Percentiles rank a stretch among this genome's conserved stretches.
phyloP scores from a whole-genome alignment of 2,329 filamentous ascomycete genomes.

The Colletotrichum graminicola region DNA sequence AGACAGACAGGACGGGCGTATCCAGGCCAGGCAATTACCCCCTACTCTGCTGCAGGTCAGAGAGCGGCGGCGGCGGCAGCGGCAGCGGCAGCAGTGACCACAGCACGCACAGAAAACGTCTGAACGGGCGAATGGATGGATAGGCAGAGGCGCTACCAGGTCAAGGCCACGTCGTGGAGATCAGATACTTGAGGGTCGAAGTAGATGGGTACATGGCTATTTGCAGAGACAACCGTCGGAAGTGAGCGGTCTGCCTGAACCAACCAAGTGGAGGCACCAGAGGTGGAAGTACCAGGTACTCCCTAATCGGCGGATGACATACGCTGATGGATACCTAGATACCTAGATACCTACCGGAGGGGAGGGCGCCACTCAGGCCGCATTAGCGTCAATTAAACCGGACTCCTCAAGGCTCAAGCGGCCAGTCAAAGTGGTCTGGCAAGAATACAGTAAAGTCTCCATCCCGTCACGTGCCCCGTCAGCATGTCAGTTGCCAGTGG shows the following conservation, averaged over 20 bases:
- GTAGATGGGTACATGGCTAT: conserved; percentile 28
- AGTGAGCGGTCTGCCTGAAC: conserved; percentile 18
- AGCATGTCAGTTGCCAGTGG: conserved; percentile 4
- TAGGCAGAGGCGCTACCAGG: conserved; percentile 38
- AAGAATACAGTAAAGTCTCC: conserved; percentile 3
- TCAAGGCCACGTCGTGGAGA: conserved; percentile 37
- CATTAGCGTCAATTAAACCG: conserved; percentile 42
- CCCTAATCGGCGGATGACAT: neutral
- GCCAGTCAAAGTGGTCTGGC: conserved; percentile 33
- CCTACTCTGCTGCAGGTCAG: conserved; percentile 26
- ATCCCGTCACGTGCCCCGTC: conserved; percentile 31
- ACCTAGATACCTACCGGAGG: neutral
- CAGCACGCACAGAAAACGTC: conserved; percentile 3
- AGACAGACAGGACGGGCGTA: conserved; percentile 3
- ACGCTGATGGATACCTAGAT: conserved; percentile 1
- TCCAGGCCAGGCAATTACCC: conserved; percentile 22
- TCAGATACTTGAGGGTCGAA: conserved; percentile 28
- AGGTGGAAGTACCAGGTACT: conserved; percentile 25
- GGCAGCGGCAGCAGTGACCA: conserved; percentile 13
- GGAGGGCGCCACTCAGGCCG: conserved; percentile 30
- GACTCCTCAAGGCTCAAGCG: conserved; percentile 32
- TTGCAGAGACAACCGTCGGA: conserved; percentile 18
- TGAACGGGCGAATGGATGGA: conserved; percentile 9
- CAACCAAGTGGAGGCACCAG: conserved; percentile 20
- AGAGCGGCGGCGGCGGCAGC: conserved; percentile 31